Evolutionary conservation across 768 basidiomycete species (phyloP), one percentile per base, ranked within the genome.

Genomic region (Suillus plorans): DNA sequence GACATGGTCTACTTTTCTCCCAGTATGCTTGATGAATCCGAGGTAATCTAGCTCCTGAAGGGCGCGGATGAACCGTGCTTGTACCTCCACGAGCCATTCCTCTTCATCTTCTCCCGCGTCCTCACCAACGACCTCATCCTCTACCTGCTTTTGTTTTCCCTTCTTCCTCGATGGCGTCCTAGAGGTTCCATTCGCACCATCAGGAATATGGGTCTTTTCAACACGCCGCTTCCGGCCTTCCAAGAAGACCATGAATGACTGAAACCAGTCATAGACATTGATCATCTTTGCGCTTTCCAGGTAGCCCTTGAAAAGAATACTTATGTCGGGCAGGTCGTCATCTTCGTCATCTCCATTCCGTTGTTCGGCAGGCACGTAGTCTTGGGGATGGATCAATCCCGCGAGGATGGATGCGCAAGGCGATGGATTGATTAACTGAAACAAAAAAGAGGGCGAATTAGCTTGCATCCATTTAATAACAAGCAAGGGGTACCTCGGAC

Each of bases 231-330:
- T 74, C 76, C 90, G 90, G 1, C 77, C 78, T 72, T 92, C 91
- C 61, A 94, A 75, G 39, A 85, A 89, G 25, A 80, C 74, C 39
- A 84, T 81, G 73, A 95, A 95, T 28, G 89, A 84, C 68, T 91
- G 88, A 70, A 87, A 94, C 94, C 92, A 94, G 74, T 95, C 94
- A 72, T 91, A 94, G 2, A 93, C 83, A 71, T 95, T 95, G 75
- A 95, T 86, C 85, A 90, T 84, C 77, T 84, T 88, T 53, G 91
- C 91, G 56, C 90, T 89, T 69, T 93, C 89, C 50, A 89, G 80
- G 76, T 93, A 95, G 25, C 91, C 82, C 56, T 79, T 79, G 78
- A 94, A 92, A 16, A 94, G 78, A 64, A 94, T 90, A 69, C 85
- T 88, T 2, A 86, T 88, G 69, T 95, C 93, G 0, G 91, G 89